Evolutionary conservation across 805 yeast species (phyloP).

Genomic region (Kuraishia capsulata): DNA sequence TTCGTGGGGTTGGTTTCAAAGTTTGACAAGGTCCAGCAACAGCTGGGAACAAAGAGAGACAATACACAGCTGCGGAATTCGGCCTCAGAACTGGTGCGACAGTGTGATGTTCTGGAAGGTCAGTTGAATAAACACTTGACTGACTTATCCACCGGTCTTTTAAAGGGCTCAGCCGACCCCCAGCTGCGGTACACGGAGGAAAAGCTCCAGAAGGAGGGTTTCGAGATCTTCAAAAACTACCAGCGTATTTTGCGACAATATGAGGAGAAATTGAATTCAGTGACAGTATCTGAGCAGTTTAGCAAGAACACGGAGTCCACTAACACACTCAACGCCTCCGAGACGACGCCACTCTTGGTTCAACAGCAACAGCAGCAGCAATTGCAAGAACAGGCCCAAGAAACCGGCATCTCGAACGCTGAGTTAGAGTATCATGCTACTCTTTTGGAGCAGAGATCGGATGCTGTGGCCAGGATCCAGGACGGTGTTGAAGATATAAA

Average conservation of each 20-base stretch:
- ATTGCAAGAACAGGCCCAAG: slow-evolving; percentile 24
- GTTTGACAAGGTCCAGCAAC: slow-evolving; percentile 38
- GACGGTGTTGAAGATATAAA: slow-evolving; percentile 80
- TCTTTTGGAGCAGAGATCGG: slow-evolving; percentile 62
- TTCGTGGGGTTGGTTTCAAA: slow-evolving; percentile 41
- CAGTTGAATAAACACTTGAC: slow-evolving; percentile 9
- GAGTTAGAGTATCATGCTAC: slow-evolving; percentile 57
- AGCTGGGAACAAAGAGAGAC: slow-evolving; percentile 47
- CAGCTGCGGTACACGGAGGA: slow-evolving; percentile 31
- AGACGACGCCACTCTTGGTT: slow-evolving; percentile 9
- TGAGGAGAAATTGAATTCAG: slow-evolving; percentile 36
- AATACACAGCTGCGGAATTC: slow-evolving; percentile 23
- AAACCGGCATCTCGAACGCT: slow-evolving; percentile 26
- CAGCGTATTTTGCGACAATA: slow-evolving; percentile 33
- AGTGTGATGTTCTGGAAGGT: slow-evolving; percentile 9
- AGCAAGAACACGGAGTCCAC: slow-evolving; percentile 8
- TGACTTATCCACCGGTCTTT: slow-evolving; percentile 4
- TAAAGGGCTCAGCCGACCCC: slow-evolving; percentile 2
- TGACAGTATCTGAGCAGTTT: slow-evolving; percentile 21
- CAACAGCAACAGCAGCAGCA: slow-evolving; percentile 21
- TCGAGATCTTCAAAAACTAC: slow-evolving; percentile 37
- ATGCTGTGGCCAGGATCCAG: slow-evolving; percentile 63
- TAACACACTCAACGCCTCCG: slow-evolving; percentile 8
- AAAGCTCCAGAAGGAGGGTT: slow-evolving; percentile 48
- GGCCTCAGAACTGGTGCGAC: slow-evolving; percentile 14